These are phyloP conservation scores for Scutellospora calospora DNA, from an alignment of 371 early-diverging fungal genomes.

Conservation along the genomic window DNA sequence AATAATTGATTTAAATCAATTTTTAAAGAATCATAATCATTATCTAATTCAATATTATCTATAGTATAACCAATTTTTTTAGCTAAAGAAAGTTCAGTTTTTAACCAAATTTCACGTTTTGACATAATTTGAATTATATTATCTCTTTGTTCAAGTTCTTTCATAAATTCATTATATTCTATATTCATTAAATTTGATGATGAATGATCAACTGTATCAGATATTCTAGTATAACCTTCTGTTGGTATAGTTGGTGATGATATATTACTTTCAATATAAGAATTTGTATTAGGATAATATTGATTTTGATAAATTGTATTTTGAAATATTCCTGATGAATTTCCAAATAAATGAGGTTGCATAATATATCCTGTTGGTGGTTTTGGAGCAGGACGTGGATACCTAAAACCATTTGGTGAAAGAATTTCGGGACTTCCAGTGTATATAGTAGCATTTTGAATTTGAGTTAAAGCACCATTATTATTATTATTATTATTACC, in stretches of 20 bases:
- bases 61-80: slow-evolving; percentile 28
- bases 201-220: slow-evolving; percentile 25
- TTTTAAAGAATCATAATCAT: not conserved
- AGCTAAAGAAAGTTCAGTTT: slow-evolving; percentile 36
- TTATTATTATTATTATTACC: too few species aligned
- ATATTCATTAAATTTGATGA: not conserved
- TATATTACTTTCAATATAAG: not conserved
- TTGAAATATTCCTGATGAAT: too few species aligned
- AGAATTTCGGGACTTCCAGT: too few species aligned
- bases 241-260: not conserved
- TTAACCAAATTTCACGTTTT: slow-evolving; percentile 43
- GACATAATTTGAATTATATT: not conserved
- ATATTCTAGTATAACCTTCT: not conserved
- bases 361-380: not conserved
- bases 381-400: not conserved
- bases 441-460: too few species aligned
- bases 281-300: too few species aligned
- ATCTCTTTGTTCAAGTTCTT: slow-evolving; percentile 11
- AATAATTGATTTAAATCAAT: slow-evolving; percentile 25
- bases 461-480: too few species aligned
- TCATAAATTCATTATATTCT: slow-evolving; percentile 14
- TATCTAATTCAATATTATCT: not conserved
- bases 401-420: not conserved
- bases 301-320: too few species aligned
- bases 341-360: too few species aligned